These are phyloP conservation scores for Diaporthe caulivora DNA, from an alignment of 2,329 filamentous ascomycete genomes.

Conservation along the genomic window DNA sequence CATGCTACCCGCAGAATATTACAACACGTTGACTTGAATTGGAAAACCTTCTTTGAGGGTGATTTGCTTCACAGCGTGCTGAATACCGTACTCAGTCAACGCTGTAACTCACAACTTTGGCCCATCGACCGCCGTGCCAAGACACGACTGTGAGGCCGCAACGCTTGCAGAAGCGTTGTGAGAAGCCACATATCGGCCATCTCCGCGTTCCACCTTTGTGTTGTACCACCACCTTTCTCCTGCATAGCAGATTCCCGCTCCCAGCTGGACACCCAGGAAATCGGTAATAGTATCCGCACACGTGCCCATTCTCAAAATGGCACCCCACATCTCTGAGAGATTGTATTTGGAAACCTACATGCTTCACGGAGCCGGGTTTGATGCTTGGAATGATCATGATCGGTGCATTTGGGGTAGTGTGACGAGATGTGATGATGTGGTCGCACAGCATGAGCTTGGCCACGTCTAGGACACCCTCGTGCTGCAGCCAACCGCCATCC, in stretches of 20 bases:
- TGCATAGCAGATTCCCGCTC: conserved; percentile 20
- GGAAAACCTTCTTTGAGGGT: neutral
- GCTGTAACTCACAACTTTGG: too few species aligned
- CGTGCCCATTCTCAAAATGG: neutral
- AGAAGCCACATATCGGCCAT: conserved; percentile 25
- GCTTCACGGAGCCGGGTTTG: neutral
- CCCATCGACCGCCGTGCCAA: neutral
- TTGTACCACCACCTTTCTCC: conserved; percentile 13
- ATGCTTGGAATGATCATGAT: neutral
- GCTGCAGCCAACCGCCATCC: conserved; percentile 36
- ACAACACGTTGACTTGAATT: neutral
- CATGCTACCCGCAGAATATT: neutral
- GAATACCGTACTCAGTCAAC: neutral
- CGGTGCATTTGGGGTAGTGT: neutral
- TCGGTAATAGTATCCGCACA: neutral
- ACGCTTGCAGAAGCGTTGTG: neutral
- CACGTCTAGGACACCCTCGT: conserved; percentile 21
- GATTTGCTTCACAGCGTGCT: neutral
- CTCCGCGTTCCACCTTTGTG: conserved; percentile 28
- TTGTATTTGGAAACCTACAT: neutral
- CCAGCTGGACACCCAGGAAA: conserved; percentile 14
- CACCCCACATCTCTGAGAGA: neutral
- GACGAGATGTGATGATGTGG: conserved; percentile 18
- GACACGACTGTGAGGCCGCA: neutral
- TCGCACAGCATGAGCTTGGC: conserved; percentile 36